Evolutionary conservation across 1,139 yeast genomes (phyloP), one percentile per base, ranked within the genome.

Genomic region (Saccharomyces pastorianus): DNA sequence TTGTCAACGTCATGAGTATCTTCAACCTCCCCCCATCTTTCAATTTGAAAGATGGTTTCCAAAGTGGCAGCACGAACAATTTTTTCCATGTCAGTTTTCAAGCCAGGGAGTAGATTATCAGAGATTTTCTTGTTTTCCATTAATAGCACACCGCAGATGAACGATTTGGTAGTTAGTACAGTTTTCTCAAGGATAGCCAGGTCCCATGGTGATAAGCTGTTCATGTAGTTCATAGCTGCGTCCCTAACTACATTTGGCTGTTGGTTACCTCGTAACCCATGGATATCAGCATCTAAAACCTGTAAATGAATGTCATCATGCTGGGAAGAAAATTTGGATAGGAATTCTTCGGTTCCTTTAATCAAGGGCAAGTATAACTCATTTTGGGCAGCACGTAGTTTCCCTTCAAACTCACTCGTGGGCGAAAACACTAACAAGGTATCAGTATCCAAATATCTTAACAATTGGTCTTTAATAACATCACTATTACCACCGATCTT

Each of bases 1-100:
- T 85, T 85, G 65, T 89, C 96, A 20, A 93, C 98, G 69, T 93
- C 99, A 67, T 93, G 99, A 4, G 98, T 90, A 66, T 93, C 99
- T 73, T 93, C 98, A 25, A 93, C 98, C 70, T 93, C 97, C 46
- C 99, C 99, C 99, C 99, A 93, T 65, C 84, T 80, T 46, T 81
- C 83, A 28, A 96, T 88, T 71, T 93, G 99, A 70, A 81, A 81
- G 51, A 85, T 83, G 6, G 85, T 85, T 68, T 93, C 99, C 64
- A 93, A 75, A 55, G 86, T 84, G 9, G 91, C 93, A 58, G 88
- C 79, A 65, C 82, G 82, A 1, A 93, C 84, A 32, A 91, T 78
- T 57, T 89, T 89, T 54, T 85, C 91, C 14, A 89, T 72, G 1
- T 84, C 59, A 51, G 69, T 58, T 20, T 58, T 48, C 26, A 60